Percentiles rank a stretch among this genome's conserved stretches.
Evolutionary conservation across 495 filamentous ascomycete species (phyloP).

Genomic region (Xylaria flabelliformis): DNA sequence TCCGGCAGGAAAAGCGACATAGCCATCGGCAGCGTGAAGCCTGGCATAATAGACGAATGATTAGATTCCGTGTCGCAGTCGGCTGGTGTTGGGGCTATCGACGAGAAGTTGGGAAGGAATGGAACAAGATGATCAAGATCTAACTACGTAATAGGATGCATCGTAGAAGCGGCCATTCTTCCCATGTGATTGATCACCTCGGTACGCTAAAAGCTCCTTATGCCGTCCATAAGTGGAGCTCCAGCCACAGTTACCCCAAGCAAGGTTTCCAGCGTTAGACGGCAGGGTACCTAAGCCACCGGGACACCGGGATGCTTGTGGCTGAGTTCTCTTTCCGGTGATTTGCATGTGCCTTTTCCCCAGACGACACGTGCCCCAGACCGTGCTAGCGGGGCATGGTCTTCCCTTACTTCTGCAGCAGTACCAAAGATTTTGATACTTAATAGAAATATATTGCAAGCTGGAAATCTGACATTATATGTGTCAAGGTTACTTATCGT

Average conservation of each 20-base stretch:
- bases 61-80: neutral
- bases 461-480: neutral
- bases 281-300: neutral
- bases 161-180: slow-evolving; percentile 10
- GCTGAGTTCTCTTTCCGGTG: neutral
- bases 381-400: slow-evolving; percentile 1
- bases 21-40: slow-evolving; percentile 20
- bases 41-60: slow-evolving; percentile 14
- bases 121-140: neutral
- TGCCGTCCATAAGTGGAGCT: neutral
- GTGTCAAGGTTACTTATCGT: neutral
- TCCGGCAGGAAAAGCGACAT: slow-evolving; percentile 22
- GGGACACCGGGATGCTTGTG: neutral
- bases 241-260: slow-evolving; percentile 8
- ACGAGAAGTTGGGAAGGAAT: slow-evolving; percentile 1
- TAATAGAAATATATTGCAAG: too few relatives aligned
- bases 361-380: slow-evolving; percentile 11
- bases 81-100: neutral
- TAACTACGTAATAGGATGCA: neutral
- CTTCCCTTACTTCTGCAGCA: neutral
- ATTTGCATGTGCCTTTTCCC: slow-evolving; percentile 17
- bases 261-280: too few relatives aligned
- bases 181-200: slow-evolving; percentile 29
- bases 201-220: slow-evolving; percentile 15
- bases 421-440: neutral